Evolutionary conservation across 495 filamentous ascomycete genomes (phyloP), one percentile per base, ranked within the genome.

Genomic region (Cetradonia linearis): DNA sequence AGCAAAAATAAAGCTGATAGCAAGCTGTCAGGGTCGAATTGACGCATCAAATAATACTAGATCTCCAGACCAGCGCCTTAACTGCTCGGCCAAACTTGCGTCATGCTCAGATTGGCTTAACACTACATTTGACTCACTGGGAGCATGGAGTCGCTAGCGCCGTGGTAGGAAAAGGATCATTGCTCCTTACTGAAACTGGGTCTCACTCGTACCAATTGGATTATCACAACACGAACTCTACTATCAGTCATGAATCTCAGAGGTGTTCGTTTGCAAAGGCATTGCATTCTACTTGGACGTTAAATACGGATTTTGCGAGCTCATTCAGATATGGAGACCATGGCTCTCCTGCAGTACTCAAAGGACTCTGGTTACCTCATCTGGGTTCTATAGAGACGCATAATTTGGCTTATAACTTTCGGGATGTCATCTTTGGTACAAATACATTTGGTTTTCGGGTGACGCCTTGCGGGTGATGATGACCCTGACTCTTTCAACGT

Each of bases 41-140:
- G 34, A 56, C 36, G 54, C 54, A 56, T 56, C 23, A 40, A 27
- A 16, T 25, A 36, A 27, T 56, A 56, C 13, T 56, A 36, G 36
- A 28, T 13, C 54, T 38, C n/a, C 11, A 56, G n/a, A n/a, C 54
- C 54, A 56, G 2, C 11, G 34, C 54, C 54, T 28, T 44, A 14
- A 42, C 8, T 23, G n/a, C 36, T 27, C 34, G 54, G 54, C 34
- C 54, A 56, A 56, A 10, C 54, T 56, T 56, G 54, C 54, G 5
- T 18, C 30, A 5, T 40, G 20, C 23, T 34, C 36, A 18, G 13
- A 54, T 14, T 31, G 28, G 10, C 27, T 20, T 34, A 16, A 8
- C 5, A 16, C 30, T 33, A 9, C 10, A 2, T 54, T 18, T 54
- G 30, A 36, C 50, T 54, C 28, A 36, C 28, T 25, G 50, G 48